Evolutionary conservation across 768 basidiomycete genomes (phyloP).

Genomic region (Tricholoma furcatifolium): DNA sequence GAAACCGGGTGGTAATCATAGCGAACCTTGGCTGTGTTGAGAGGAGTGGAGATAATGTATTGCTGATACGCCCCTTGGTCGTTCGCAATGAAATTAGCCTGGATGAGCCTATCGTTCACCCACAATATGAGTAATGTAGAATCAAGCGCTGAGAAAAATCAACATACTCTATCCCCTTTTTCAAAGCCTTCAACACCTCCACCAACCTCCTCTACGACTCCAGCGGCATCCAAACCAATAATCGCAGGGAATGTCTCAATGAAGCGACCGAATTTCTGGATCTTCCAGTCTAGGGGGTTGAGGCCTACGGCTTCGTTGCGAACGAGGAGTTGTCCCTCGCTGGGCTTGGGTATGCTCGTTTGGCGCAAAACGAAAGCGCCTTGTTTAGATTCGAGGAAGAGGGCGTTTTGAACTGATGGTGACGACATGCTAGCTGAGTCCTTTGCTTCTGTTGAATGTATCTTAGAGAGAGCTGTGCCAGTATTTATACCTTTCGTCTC

Average conservation of each 20-base stretch:
- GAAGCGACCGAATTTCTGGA: constrained; percentile 38
- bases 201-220: constrained; percentile 49
- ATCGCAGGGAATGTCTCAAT: constrained; percentile 44
- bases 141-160: neutral
- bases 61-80: constrained; percentile 22
- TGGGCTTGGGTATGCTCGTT: constrained; percentile 23
- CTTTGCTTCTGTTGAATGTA: too few relatives aligned
- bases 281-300: constrained; percentile 53
- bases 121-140: neutral
- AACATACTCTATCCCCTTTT: constrained; percentile 49
- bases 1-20: too few relatives aligned
- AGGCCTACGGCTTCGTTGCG: constrained; percentile 36
- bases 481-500: too few relatives aligned
- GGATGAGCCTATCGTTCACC: neutral
- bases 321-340: constrained; percentile 40
- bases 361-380: constrained; percentile 16
- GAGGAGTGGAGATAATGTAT: constrained; percentile 22
- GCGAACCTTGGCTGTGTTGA: constrained; percentile 14
- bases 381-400: constrained; percentile 17
- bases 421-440: neutral
- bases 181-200: constrained; percentile 47
- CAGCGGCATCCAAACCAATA: constrained; percentile 48
- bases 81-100: neutral
- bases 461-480: too few relatives aligned
- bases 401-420: constrained; percentile 22